Conservation (phyloP, 306 rosid genomes). For the Sophora flavescens region DNA sequence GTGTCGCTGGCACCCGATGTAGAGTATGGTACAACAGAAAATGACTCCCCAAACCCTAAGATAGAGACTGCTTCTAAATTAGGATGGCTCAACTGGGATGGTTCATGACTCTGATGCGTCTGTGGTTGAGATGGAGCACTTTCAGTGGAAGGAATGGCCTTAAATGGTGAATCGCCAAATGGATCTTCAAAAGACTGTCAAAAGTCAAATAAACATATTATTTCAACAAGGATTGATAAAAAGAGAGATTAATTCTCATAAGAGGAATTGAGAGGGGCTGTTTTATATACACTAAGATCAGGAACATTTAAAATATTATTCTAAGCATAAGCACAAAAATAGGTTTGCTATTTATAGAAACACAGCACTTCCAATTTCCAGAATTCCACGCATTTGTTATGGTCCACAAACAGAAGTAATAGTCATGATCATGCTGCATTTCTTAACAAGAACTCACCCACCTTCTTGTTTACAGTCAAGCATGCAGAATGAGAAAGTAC, state of each 20-base stretch:
- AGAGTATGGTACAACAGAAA: slow-evolving; percentile 62
- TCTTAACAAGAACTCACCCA: slow-evolving; percentile 12
- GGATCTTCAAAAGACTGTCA: slow-evolving; percentile 78
- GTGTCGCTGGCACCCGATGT: slow-evolving; percentile 44
- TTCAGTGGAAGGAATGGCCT: slow-evolving; percentile 64
- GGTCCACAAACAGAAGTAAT: slow-evolving; percentile 11
- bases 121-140: slow-evolving; percentile 56
- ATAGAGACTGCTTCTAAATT: slow-evolving; percentile 53
- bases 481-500: slow-evolving; percentile 8
- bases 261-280: not conserved
- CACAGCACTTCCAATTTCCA: slow-evolving; percentile 2
- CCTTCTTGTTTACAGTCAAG: slow-evolving; percentile 3
- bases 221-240: slow-evolving; percentile 25
- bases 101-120: slow-evolving; percentile 47
- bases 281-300: slow-evolving; percentile 4
- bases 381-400: slow-evolving; percentile 13
- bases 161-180: slow-evolving; percentile 83
- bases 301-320: slow-evolving; percentile 13
- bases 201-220: slow-evolving; percentile 39
- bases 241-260: slow-evolving; percentile 5
- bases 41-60: slow-evolving; percentile 64
- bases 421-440: not conserved
- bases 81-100: slow-evolving; percentile 41
- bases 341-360: not conserved
- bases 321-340: not conserved